phyloP scores from a whole-genome alignment of 768 basidiomycete species.

The Sporobolomyces roseus region DNA sequence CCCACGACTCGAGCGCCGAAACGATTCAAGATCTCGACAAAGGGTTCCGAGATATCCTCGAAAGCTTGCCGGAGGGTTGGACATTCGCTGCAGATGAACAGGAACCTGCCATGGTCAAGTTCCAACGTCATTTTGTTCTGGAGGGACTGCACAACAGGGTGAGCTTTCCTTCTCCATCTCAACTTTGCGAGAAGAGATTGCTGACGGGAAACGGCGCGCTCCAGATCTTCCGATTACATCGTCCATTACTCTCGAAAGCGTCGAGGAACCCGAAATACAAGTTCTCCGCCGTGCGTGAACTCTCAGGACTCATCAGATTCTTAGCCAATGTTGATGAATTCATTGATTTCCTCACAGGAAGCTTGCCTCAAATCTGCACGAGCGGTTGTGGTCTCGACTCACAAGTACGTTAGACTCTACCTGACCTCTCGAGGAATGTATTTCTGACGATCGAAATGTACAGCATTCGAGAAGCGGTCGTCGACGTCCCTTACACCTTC shows the following conservation, averaged over 20 bases:
- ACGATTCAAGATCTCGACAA: slow-evolving; percentile 38
- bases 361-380: slow-evolving; percentile 29
- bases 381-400: slow-evolving; percentile 34
- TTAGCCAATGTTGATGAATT: background rate
- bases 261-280: slow-evolving; percentile 30
- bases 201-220: no score
- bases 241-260: slow-evolving; percentile 29
- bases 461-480: slow-evolving; percentile 27
- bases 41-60: slow-evolving; percentile 37
- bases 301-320: background rate
- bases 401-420: slow-evolving; percentile 15
- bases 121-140: slow-evolving; percentile 39
- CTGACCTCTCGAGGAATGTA: background rate
- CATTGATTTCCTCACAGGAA: background rate
- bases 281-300: slow-evolving; percentile 30
- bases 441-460: no score
- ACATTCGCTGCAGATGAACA: slow-evolving; percentile 25
- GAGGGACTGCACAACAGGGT: slow-evolving; percentile 40
- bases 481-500: slow-evolving; percentile 38
- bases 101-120: slow-evolving; percentile 40
- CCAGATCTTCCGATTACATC: slow-evolving; percentile 39
- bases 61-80: slow-evolving; percentile 38
- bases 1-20: slow-evolving; percentile 15
- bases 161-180: background rate
- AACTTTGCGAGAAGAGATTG: background rate